Base-by-base conservation (phyloP, 495 filamentous ascomycete species). In the Hypoxylon fragiforme region DNA sequence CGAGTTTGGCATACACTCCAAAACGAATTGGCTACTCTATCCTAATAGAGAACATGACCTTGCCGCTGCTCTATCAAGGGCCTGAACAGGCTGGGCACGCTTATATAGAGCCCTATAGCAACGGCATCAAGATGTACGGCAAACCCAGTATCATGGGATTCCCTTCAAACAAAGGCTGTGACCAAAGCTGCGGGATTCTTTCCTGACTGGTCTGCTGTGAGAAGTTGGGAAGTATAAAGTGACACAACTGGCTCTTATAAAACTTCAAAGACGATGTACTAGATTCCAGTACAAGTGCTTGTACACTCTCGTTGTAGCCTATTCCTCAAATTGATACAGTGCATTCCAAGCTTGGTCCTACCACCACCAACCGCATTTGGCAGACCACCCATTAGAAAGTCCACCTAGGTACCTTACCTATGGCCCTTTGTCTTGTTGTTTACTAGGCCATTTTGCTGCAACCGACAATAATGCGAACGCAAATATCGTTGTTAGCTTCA, bases 301-400 rank as follows among this genome's bases (percentile, higher is more conserved):
- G n/a, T n/a, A n/a, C n/a, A 7, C 28, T 31, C 16, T 32, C 44
- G 13, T 41, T 51, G 39, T 7, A 21, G 35, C n/a, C 15, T 48
- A 12, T 40, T 38, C 46, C 28, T 44, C 21, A 26, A 16, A 8
- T 12, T n/a, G 22, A 15, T 1, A 31, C 6, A 1, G 3, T 13
- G 8, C 58, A 62, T 62, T 62, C 58, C 58, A 62, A 46, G 55
- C 34, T 41, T 19, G 12, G 15, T 39, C 24, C 4, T 31, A 30
- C 32, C 31, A 18, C 28, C 7, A 35, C n/a, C 20, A 26, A 14
- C 57, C 58, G 58, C 46, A 62, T 62, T 45, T 52, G 38, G 58
- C 30, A 51, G 14, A 7, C 12, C 28, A 28, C 18, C 18, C 22
- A 21, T 35, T 39, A 24, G 40, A 22, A 39, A 50, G n/a, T n/a